Conservation (phyloP, 352 stramenopile genomes). For the Pythium apleroticum region DNA sequence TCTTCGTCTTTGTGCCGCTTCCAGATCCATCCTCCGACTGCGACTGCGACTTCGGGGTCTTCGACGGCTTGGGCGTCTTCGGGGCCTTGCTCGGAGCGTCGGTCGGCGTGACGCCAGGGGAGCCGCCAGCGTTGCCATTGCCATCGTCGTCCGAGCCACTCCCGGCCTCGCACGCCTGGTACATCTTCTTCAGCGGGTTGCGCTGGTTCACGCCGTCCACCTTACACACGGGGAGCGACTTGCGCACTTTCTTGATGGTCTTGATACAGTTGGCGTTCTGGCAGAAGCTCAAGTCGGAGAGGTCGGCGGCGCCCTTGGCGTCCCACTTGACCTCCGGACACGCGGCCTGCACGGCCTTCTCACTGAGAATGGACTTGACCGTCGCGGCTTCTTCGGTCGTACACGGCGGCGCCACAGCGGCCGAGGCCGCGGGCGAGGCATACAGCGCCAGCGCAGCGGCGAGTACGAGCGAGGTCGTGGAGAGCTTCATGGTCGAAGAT, state of each 20-base stretch:
- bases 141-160: neutral
- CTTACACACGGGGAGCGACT: slow-evolving; percentile 24
- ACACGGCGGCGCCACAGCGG: neutral
- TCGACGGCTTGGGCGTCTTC: slow-evolving; percentile 10
- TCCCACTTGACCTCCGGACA: slow-evolving; percentile 16
- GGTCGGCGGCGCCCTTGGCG: neutral
- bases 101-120: neutral
- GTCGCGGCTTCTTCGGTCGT: slow-evolving; percentile 12
- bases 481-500: slow-evolving; percentile 9
- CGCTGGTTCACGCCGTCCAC: neutral
- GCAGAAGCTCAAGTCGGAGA: slow-evolving; percentile 12
- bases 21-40: neutral
- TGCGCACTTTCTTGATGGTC: slow-evolving; percentile 19
- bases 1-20: slow-evolving; percentile 7
- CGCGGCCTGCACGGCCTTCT: slow-evolving; percentile 6
- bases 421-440: neutral
- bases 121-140: neutral
- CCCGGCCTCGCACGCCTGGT: neutral
- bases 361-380: neutral
- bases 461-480: neutral
- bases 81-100: slow-evolving; percentile 1
- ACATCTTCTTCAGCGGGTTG: neutral
- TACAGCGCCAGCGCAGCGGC: neutral
- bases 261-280: slow-evolving; percentile 18
- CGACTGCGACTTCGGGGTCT: slow-evolving; percentile 21